These are phyloP conservation scores for Dactylorhiza incarnata DNA, from an alignment of 106 monocot species.

Conservation along the genomic window DNA sequence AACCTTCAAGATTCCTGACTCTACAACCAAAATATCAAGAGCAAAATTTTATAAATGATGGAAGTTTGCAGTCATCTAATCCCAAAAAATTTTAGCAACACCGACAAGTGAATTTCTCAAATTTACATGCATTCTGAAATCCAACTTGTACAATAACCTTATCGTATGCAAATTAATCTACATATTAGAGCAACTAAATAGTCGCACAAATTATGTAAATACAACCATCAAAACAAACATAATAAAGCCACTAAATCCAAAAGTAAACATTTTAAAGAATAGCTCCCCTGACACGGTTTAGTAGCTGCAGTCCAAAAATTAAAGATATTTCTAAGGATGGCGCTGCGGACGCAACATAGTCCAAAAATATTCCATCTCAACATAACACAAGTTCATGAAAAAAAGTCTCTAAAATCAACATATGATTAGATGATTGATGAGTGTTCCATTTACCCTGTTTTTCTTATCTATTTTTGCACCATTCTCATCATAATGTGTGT, in stretches of 20 bases:
- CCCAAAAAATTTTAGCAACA: not conserved
- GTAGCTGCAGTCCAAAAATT: too few relatives aligned
- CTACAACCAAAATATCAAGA: constrained; percentile 5
- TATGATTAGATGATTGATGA: too few relatives aligned
- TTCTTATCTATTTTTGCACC: too few relatives aligned
- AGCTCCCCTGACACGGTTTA: too few relatives aligned
- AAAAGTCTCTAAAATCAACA: too few relatives aligned
- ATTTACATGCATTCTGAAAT: not conserved
- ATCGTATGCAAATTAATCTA: not conserved
- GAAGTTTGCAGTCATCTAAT: not conserved
- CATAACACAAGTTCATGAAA: too few relatives aligned
- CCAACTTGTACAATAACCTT: not conserved
- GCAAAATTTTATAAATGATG: not conserved
- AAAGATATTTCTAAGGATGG: too few relatives aligned
- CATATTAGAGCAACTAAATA: not conserved
- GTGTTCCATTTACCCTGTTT: too few relatives aligned
- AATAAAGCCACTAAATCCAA: not conserved
- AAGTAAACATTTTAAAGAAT: not conserved
- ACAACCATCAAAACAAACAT: not conserved
- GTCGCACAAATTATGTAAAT: not conserved
- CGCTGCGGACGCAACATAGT: too few relatives aligned
- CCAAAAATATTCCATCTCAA: too few relatives aligned
- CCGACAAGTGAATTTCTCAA: not conserved
- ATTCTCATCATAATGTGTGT: too few relatives aligned
- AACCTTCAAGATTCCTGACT: not conserved